Conservation (phyloP, 78 protist species). For the Dictyostelium citrinum region DNA sequence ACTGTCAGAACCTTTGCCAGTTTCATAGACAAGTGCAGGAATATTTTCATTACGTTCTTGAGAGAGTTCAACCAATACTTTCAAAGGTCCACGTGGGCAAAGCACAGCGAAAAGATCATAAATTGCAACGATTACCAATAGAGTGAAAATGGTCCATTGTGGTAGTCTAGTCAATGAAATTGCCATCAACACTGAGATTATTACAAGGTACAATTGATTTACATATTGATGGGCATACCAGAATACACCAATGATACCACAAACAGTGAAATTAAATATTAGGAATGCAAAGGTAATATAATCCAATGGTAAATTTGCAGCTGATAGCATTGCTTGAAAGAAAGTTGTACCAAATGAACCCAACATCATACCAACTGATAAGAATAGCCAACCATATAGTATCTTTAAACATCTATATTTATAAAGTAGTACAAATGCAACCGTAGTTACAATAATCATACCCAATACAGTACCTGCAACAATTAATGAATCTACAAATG, state of each 20-base stretch:
- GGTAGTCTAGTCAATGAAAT: conserved; percentile 88
- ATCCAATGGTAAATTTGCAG: conserved; percentile 69
- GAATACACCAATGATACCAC: conserved; percentile 89
- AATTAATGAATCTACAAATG: conserved; percentile 34
- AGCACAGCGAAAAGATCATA: conserved; percentile 94
- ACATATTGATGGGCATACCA: conserved; percentile 79
- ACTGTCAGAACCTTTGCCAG: conserved; percentile 15
- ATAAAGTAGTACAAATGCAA: conserved; percentile 71
- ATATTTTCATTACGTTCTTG: conserved; percentile 94
- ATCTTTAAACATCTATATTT: conserved; percentile 77
- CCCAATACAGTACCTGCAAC: conserved; percentile 52
- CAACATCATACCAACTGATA: conserved; percentile 63
- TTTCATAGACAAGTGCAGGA: conserved; percentile 94
- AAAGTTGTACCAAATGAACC: conserved; percentile 53
- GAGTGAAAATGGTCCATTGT: conserved; percentile 96
- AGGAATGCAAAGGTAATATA: conserved; percentile 77
- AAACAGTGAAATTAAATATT: conserved; percentile 91
- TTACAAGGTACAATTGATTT: conserved; percentile 47
- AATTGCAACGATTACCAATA: conserved; percentile 90
- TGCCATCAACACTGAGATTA: conserved; percentile 74
- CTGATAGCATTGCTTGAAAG: conserved; percentile 19
- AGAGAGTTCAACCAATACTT: conserved; percentile 91
- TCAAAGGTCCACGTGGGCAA: conserved; percentile 95
- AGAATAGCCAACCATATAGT: conserved; percentile 72
- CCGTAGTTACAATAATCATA: conserved; percentile 57